Base-by-base conservation (phyloP, 345 rosid species). In the Salix koriyanagi region DNA sequence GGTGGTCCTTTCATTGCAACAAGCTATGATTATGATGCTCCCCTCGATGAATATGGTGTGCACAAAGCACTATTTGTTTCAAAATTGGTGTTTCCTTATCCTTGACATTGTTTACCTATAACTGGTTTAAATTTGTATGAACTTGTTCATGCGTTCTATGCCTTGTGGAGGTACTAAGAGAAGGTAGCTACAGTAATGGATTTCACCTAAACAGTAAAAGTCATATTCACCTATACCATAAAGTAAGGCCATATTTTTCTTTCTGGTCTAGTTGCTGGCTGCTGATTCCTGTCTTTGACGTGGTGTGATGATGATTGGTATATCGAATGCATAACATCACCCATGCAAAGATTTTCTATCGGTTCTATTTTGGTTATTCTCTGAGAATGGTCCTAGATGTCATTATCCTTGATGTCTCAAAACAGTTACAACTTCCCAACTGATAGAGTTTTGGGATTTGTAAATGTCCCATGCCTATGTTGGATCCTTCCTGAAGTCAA, bases 1-100 rank as follows among this genome's bases (percentile, higher is more conserved):
- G 99, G 99, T 76, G 99, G 99, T 84, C 99, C 99, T n/a, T 96
- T 96, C 85, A 96, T 96, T 76, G 92, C 99, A 65, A 94, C 99
- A 26, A 96, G 93, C 83, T 94, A 94, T 81, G 99, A 96, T 77
- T 96, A 96, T 66, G 99, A 94, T 73, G 99, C 97, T 71, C 98
- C 97, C 70, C 87, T 96, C 2, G 99, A 96, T 65, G 99, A 96
- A 88, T 96, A 92, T 7, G 99, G 99, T 92, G 87, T n/a, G 90
- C 72, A 46, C n/a, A 60, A 25, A 58, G 67, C 2, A 72, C 67
- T 68, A 26, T 2, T 19, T 65, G 16, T 39, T 21, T 54, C 32
- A 14, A 19, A 71, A 19, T 69, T 10, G 25, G 15, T 74, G 48
- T 9, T 28, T 69, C 23, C 48, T 69, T 25, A 28, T 23, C 37